These are phyloP conservation scores for Scutellaria galericulata DNA, from an alignment of 257 asterid species.

Conservation along the genomic window DNA sequence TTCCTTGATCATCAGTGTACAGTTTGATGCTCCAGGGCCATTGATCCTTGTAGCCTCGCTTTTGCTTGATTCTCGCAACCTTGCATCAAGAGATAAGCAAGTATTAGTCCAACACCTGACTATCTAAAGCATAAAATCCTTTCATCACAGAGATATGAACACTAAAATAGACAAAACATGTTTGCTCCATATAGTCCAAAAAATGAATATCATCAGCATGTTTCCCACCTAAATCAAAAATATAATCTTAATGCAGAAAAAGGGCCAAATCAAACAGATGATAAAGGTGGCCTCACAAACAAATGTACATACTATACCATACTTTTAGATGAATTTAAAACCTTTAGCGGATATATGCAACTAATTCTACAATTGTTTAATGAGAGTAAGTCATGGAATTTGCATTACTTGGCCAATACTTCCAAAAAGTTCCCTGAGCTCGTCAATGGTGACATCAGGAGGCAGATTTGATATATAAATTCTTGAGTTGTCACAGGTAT, in stretches of 20 bases:
- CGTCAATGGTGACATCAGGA: slow-evolving; percentile 90
- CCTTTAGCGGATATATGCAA: background rate
- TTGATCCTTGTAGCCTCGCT: slow-evolving; percentile 97
- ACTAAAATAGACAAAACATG: slow-evolving; percentile 13
- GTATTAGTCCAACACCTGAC: slow-evolving; percentile 19
- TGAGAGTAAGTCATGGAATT: slow-evolving; percentile 38
- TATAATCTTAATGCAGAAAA: background rate
- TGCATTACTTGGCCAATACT: slow-evolving; percentile 96
- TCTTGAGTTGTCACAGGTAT: slow-evolving; percentile 88
- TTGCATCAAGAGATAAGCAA: slow-evolving; percentile 31
- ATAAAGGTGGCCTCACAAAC: background rate
- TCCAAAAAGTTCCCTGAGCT: slow-evolving; percentile 95
- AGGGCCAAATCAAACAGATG: slow-evolving; percentile 1
- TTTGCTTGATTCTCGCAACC: slow-evolving; percentile 99
- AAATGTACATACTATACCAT: slow-evolving; percentile 21
- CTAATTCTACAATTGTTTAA: slow-evolving; percentile 23
- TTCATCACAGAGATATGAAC: background rate
- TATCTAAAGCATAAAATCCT: background rate
- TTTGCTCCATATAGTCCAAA: slow-evolving; percentile 1
- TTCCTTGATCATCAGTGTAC: slow-evolving; percentile 94
- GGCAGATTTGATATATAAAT: slow-evolving; percentile 98
- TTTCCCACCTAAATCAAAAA: background rate
- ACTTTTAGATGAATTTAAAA: slow-evolving; percentile 14
- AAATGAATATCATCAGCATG: background rate
- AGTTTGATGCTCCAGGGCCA: slow-evolving; percentile 99